Base-by-base conservation (phyloP, 306 rosid genomes). In the Gastrolobium villosum region DNA sequence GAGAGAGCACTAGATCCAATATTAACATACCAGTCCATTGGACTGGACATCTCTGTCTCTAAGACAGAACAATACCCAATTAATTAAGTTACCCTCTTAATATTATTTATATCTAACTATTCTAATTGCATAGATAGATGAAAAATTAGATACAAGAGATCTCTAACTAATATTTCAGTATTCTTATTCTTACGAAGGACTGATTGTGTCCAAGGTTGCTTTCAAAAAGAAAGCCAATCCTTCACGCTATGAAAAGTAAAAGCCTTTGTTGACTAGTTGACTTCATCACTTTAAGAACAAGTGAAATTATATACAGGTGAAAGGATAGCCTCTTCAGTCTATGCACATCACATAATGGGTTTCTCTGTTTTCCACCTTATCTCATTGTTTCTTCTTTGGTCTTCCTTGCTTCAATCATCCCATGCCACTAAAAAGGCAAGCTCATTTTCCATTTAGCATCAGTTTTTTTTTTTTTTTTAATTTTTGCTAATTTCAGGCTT, bases 341-440 rank as follows among this genome's bases (percentile, higher is more conserved):
- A n/a, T n/a, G 0, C 26, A 10, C 41, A 30, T 32, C 48, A 40
- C 20, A 40, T 30, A 48, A 57, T 41, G 78, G n/a, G 14, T 41
- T 41, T 43, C 39, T 57, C 67, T 35, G 4, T 57, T 56, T 30
- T 43, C 56, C 44, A 41, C 14, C 50, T 57, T 41, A 7, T 30
- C 32, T 37, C 65, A 0, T 39, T 35, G 41, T 8, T 72, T 14
- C 43, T 57, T 30, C 66, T 56, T 7, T 31, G 41, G 34, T 59
- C 4, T 34, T 6, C 28, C 9, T 62, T 41, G 30, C 56, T 3
- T 11, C 31, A 57, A 43, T 56, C 78, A 41, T 30, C 28, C 39
- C 56, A 73, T 32, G 56, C 67, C 55, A 57, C n/a, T 2, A 56
- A 56, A 31, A 43, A 73, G 54, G 67, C 40, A 40, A 57, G 44